A percentile compares a stretch with the other conserved stretches of the same genome.
These are phyloP conservation scores for Fusarium sulawesiense DNA, from an alignment of 2,329 filamentous ascomycete genomes.

Conservation along the genomic window DNA sequence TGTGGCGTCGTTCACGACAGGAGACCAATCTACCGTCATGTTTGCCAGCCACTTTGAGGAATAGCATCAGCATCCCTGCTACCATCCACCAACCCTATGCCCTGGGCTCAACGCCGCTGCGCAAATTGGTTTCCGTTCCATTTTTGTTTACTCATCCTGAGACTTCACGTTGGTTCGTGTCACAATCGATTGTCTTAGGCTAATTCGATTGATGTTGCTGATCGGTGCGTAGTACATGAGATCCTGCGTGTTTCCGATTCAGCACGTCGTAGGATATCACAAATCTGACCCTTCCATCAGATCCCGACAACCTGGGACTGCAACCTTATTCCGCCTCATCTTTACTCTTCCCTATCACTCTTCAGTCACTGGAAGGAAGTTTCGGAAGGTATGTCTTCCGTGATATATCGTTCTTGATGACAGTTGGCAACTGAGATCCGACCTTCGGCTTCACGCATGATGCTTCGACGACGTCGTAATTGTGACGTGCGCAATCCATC, in stretches of 20 bases:
- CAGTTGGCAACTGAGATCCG: background rate
- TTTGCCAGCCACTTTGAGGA: conserved; percentile 16
- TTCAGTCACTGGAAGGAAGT: background rate
- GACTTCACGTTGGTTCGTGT: conserved; percentile 17
- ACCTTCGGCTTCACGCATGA: conserved; percentile 6
- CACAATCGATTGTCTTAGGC: conserved; percentile 14
- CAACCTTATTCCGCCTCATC: conserved; percentile 8
- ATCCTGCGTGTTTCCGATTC: conserved; percentile 42
- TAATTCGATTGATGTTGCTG: conserved; percentile 1
- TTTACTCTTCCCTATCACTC: conserved; percentile 7
- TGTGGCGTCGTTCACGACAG: conserved; percentile 22
- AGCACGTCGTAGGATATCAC: conserved; percentile 33
- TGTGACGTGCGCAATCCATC: background rate
- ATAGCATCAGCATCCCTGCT: conserved; percentile 14
- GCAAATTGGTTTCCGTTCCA: background rate
- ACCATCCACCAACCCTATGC: background rate
- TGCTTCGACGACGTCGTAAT: background rate
- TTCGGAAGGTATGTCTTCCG: conserved; percentile 2
- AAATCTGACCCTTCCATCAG: conserved; percentile 17
- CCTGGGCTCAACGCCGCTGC: background rate
- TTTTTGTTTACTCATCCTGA: background rate
- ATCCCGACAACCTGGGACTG: conserved; percentile 21
- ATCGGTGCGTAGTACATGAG: conserved; percentile 36
- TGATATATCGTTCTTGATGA: background rate
- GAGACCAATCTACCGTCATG: conserved; percentile 15